Evolutionary conservation across 2,329 filamentous ascomycete genomes (phyloP).

Genomic region (Colletotrichum viniferum): DNA sequence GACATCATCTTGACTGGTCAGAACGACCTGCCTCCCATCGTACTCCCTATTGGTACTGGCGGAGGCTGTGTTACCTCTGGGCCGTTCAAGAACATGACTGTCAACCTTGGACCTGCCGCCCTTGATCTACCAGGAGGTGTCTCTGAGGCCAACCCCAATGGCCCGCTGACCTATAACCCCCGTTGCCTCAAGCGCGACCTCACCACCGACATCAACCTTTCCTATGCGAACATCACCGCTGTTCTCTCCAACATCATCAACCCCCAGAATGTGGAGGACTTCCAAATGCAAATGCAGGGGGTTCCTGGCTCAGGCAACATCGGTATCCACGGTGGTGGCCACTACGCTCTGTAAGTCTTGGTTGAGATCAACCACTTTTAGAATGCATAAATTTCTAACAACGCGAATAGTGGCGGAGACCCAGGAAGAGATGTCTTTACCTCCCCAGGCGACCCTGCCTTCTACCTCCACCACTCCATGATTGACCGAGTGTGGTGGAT

Average conservation of each 20-base stretch:
- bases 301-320: slow-evolving; percentile 30
- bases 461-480: slow-evolving; percentile 37
- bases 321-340: slow-evolving; percentile 26
- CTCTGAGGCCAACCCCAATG: slow-evolving; percentile 24
- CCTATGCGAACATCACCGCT: slow-evolving; percentile 30
- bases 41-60: slow-evolving; percentile 52
- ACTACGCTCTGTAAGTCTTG: slow-evolving; percentile 4
- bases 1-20: slow-evolving; percentile 28
- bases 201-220: slow-evolving; percentile 26
- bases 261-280: slow-evolving; percentile 39
- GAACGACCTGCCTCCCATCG: slow-evolving; percentile 28
- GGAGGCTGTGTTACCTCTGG: slow-evolving; percentile 59
- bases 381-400: neutral
- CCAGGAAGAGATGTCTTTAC: slow-evolving; percentile 43
- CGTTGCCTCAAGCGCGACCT: slow-evolving; percentile 46
- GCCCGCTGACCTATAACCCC: slow-evolving; percentile 42
- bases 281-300: slow-evolving; percentile 51
- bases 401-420: slow-evolving; percentile 32
- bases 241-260: slow-evolving; percentile 41
- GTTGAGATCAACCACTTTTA: accelerated
- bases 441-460: slow-evolving; percentile 40
- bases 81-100: slow-evolving; percentile 48
- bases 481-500: slow-evolving; percentile 27
- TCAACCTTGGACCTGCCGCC: slow-evolving; percentile 44
- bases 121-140: slow-evolving; percentile 30